Evolutionary conservation across 345 rosid species (phyloP), one percentile per base, ranked within the genome.

Genomic region (Salix purpurea): DNA sequence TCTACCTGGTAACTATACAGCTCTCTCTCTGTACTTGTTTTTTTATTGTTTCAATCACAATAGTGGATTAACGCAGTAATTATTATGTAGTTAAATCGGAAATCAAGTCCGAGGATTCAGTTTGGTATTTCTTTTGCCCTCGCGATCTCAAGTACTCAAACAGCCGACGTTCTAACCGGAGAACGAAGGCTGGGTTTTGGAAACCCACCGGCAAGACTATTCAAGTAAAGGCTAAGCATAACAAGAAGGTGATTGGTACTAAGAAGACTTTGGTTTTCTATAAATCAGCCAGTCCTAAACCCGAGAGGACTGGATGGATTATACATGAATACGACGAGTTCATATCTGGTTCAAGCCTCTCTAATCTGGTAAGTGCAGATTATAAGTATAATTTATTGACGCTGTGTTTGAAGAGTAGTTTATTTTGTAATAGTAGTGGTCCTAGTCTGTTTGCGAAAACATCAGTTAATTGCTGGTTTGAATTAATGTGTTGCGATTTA

Each of bases 221-320:
- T 26, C 0, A 0, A 0, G 48, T 89, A 72, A 79, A 18, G 7
- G 7, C 36, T 48, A 40, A n/a, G 18, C 48, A 54, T 61, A 62
- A 69, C 39, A 56, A 77, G 37, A 54, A 70, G 70, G 32, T 9
- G 64, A 84, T 89, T 24, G 92, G 94, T 21, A 76, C 30, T 48
- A 91, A 74, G 83, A 87, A 42, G 73, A 83, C 85, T 48, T 62
- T 91, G 69, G 83, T 85, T 74, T 91, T 85, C 82, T 65, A 85
- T 16, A 16, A 1, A 3, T 23, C 24, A 44, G 56, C 73, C 37
- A 65, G 81, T 32, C 67, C 78, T 0, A 61, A 40, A 0, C 70
- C 83, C 0, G 16, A 34, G 1, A 77, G 74, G 72, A 78, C 87
- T 1, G 23, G 24, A 1, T 91, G 82, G 82, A 67, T 85, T 2